Base-by-base conservation (phyloP, 176 grass and related monocot species). In the Oryza meyeriana region DNA sequence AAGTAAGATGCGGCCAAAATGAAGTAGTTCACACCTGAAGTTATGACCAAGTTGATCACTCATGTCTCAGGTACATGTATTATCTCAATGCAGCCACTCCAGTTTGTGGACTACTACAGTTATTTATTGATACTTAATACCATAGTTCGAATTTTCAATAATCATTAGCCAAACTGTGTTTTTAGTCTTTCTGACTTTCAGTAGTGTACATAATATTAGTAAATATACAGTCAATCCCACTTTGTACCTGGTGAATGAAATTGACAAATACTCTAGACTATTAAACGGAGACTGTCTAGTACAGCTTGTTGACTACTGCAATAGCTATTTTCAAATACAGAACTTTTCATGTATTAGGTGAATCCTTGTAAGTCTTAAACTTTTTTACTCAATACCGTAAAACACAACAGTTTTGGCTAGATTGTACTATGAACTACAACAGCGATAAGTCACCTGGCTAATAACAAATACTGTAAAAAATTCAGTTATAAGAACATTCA, bases 1-100 rank as follows among this genome's bases (percentile, higher is more conserved):
- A 82, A 72, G 68, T 5, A 72, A n/a, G 69, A 72, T 81, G 12
- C 24, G 52, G 38, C 55, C 36, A 71, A 55, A 78, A 52, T 13
- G 12, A 63, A 72, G 3, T n/a, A 27, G 55, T 82, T 73, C 69
- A 45, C 38, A 73, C 80, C 55, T 63, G 55, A 63, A 39, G 20
- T 78, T 63, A 32, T 20, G 79, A 17, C 47, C 50, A 41, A 81
- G 2, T 17, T 47, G 18, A 48, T 44, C 4, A 80, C 20, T 31
- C 4, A 80, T 29, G 4, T 26, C 36, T 62, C 32, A 38, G 20
- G 26, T 44, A 5, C 5, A 65, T 10, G 44, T 30, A 40, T 78
- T 33, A 26, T 13, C 68, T 13, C 69, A 44, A 31, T 34, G 8
- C 41, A 67, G 14, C 40, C 40, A 36, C 66, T 61, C 50, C 34